Evolutionary conservation across 345 rosid species (phyloP), one percentile per base, ranked within the genome.

Genomic region (Geranium brycei): DNA sequence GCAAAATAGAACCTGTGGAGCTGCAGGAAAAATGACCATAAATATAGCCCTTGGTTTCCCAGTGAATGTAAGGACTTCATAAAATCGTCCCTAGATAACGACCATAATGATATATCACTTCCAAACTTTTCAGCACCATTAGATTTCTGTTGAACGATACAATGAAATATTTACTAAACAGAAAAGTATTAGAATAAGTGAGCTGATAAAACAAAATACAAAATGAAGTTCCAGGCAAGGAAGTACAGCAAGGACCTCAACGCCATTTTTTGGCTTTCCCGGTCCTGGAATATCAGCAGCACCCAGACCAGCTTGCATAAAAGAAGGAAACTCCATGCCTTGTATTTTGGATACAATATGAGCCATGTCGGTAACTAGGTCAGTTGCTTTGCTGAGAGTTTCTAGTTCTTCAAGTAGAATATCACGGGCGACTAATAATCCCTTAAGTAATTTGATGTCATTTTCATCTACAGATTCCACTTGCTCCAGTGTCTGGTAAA

Each of bases 1-100:
- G 68, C 17, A 63, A 57, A 63, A 58, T 23, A 14, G 28, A 81
- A 93, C 99, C 99, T 80, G 88, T 93, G 99, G 73, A 90, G 86
- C 75, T 71, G 82, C 51, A 93, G 81, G 78, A 93, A 88, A 56
- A 70, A 72, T 75, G 69, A 83, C 97, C 97, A 93, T 61, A 93
- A 80, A 77, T 75, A 78, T 58, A 78, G 81, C 16, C 82, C 64
- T 68, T 93, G 99, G 66, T 76, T 71, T 19, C 99, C 89, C 40
- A 82, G 71, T 68, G 78, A 75, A 68, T 85, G 67, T 67, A 86
- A 90, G 31, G 79, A 57, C 68, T 78, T 79, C 60, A 74, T 60
- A 30, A 81, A 64, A 75, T 74, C 79, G 65, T 82, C 91, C 71
- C 77, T 76, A 0, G 96, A 51, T 62, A 85, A 69, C 40, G 74